Evolutionary conservation across 257 asterid species (phyloP), one percentile per base, ranked within the genome.

Genomic region (Solanum ahanhuiri): DNA sequence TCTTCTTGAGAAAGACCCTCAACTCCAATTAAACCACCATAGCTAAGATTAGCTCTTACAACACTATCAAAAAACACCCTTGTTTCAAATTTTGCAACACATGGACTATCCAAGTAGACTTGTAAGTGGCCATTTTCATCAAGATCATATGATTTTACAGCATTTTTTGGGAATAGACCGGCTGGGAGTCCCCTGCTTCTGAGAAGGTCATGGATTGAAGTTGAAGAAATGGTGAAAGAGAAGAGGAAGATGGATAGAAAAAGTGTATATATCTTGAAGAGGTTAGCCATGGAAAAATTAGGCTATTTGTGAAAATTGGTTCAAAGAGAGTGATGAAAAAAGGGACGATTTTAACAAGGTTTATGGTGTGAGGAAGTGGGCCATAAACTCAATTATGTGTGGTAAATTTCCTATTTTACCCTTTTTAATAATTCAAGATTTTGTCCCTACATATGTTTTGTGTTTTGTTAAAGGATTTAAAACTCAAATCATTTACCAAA

Each of bases 1-100:
- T 96, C 99, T 76, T 96, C 96, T 73, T 96, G 97, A 33, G 97
- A 91, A 77, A 96, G 85, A 0, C 99, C 99, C 88, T 96, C 92
- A 0, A 96, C 93, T 10, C 98, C 98, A 33, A 86, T 95, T 70
- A 96, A 88, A 3, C 96, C 98, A 5, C 99, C 99, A 12, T 94
- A 93, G 88, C 94, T 94, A 4, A 96, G 93, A 67, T 96, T 96
- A 4, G 99, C 99, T 31, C 91, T 88, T 15, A 96, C 98, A 20
- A 95, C 94, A 45, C 92, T 92, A 28, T 95, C 97, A 86, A 94
- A 96, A 9, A 84, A 90, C 0, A 96, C 95, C 89, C 98, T 87
- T 2, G 92, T 94, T 89, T 95, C 98, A 43, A 94, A 89, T 63
- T 91, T 95, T 1, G 99, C 96, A 9, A 96, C 88, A n/a, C 99